Percentiles rank a stretch among this genome's conserved stretches.
phyloP scores from a whole-genome alignment of 768 basidiomycete genomes.

The Paxillus ammoniavirescens region DNA sequence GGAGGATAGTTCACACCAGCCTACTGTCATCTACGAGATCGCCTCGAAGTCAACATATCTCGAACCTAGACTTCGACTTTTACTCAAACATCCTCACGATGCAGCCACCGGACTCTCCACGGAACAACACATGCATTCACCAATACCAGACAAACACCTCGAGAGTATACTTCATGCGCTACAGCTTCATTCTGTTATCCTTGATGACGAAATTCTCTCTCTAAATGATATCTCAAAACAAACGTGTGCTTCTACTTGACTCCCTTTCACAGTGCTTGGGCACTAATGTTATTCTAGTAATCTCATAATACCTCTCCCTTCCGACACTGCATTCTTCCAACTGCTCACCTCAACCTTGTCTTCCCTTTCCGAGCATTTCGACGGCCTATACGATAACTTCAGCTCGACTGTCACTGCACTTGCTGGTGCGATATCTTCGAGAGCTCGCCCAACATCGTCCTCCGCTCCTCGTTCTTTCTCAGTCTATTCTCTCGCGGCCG shows the following conservation, averaged over 20 bases:
- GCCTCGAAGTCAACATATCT: constrained; percentile 43
- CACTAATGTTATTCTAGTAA: constrained; percentile 34
- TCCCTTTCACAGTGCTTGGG: neutral
- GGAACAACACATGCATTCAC: constrained; percentile 11
- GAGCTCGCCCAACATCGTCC: constrained; percentile 32
- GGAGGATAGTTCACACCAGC: neutral
- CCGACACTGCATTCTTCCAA: constrained; percentile 79
- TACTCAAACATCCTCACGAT: constrained; percentile 27
- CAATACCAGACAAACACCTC: constrained; percentile 11
- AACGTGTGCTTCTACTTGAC: constrained; percentile 7
- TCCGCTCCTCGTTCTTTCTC: constrained; percentile 31
- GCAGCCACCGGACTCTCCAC: neutral
- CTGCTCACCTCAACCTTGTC: constrained; percentile 63
- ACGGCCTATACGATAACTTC: constrained; percentile 51
- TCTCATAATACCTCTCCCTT: constrained; percentile 74
- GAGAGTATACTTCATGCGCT: constrained; percentile 5
- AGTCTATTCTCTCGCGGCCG: constrained; percentile 26
- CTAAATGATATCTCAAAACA: neutral
- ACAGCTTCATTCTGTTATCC: neutral
- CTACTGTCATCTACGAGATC: constrained; percentile 56
- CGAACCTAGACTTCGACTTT: constrained; percentile 59
- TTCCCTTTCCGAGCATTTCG: constrained; percentile 52
- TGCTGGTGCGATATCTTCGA: constrained; percentile 35
- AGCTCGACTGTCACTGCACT: constrained; percentile 47
- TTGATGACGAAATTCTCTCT: neutral